A percentile compares a stretch with the other conserved stretches of the same genome.
Evolutionary conservation across 805 yeast genomes (phyloP).

Genomic region (Teunomyces stri): DNA sequence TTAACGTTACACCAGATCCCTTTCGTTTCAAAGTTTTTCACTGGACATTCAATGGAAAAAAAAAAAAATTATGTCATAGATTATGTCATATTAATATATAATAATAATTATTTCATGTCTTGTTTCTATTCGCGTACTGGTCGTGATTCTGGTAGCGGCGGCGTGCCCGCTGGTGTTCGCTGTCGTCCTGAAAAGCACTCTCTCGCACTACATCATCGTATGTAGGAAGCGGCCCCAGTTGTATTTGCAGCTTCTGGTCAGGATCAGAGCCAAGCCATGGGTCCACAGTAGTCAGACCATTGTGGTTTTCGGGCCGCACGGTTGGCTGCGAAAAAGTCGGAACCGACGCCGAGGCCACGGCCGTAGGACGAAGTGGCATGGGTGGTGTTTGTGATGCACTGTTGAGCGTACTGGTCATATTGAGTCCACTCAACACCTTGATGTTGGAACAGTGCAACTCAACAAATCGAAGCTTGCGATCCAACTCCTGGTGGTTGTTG

Average conservation of each 20-base stretch:
- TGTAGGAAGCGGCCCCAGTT: slow-evolving; percentile 24
- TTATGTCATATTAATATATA: slow-evolving; percentile 2
- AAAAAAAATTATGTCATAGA: not conserved
- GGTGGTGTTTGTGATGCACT: slow-evolving; percentile 22
- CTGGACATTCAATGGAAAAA: slow-evolving; percentile 1
- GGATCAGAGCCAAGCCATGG: too few species aligned
- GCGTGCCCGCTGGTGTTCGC: slow-evolving; percentile 33
- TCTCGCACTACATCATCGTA: slow-evolving; percentile 38
- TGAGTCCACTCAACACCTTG: slow-evolving; percentile 33
- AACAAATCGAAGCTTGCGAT: slow-evolving; percentile 23
- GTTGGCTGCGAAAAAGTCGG: not conserved
- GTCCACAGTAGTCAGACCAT: not conserved
- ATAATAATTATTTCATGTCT: not conserved
- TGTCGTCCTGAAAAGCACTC: slow-evolving; percentile 25
- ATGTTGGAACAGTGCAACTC: slow-evolving; percentile 32
- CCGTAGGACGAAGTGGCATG: not conserved
- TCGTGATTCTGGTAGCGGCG: slow-evolving; percentile 33
- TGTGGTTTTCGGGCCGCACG: not conserved
- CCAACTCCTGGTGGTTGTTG: slow-evolving; percentile 13
- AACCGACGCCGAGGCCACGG: slow-evolving; percentile 1
- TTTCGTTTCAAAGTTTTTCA: slow-evolving; percentile 1
- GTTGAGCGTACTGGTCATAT: slow-evolving; percentile 23
- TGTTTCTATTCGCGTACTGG: slow-evolving; percentile 12
- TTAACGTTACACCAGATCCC: not conserved
- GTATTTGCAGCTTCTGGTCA: not conserved